These are phyloP conservation scores for Kwoniella europaea DNA, from an alignment of 768 basidiomycete species.

Conservation along the genomic window DNA sequence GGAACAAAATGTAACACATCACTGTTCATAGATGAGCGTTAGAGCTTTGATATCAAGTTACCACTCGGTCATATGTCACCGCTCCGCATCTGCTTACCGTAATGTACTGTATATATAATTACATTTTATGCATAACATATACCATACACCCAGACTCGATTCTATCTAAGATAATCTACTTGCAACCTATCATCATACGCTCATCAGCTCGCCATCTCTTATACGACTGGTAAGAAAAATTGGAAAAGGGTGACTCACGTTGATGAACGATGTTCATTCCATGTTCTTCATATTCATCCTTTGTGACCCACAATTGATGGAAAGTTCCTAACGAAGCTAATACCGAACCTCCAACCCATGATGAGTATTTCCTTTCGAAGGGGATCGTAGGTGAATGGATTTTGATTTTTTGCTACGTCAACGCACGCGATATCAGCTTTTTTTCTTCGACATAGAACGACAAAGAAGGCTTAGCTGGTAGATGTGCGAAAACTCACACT, in stretches of 20 bases:
- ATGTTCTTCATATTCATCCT: conserved; percentile 57
- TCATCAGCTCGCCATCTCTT: not conserved
- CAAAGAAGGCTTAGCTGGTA: conserved; percentile 16
- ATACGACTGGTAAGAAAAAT: not conserved
- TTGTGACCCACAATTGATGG: conserved; percentile 66
- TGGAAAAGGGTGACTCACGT: conserved; percentile 40
- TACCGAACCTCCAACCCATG: conserved; percentile 96
- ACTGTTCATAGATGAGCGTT: no score
- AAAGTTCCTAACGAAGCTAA: conserved; percentile 94
- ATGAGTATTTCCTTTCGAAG: conserved; percentile 84
- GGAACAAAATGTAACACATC: no score
- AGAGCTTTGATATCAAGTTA: no score
- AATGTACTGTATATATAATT: not conserved
- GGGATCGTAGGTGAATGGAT: conserved; percentile 91
- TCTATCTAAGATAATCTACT: conserved; percentile 3
- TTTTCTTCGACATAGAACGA: not conserved
- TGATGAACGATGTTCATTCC: conserved; percentile 54
- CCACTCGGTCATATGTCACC: no score
- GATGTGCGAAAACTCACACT: conserved; percentile 65
- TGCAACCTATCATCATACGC: conserved; percentile 2
- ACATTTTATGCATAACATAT: conserved; percentile 13
- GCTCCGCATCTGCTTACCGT: not conserved
- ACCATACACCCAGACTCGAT: not conserved
- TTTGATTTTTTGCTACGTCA: conserved; percentile 69
- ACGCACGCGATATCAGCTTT: not conserved